Conservation (phyloP, 2,329 filamentous ascomycete genomes). For the Sporothrix sp. region DNA sequence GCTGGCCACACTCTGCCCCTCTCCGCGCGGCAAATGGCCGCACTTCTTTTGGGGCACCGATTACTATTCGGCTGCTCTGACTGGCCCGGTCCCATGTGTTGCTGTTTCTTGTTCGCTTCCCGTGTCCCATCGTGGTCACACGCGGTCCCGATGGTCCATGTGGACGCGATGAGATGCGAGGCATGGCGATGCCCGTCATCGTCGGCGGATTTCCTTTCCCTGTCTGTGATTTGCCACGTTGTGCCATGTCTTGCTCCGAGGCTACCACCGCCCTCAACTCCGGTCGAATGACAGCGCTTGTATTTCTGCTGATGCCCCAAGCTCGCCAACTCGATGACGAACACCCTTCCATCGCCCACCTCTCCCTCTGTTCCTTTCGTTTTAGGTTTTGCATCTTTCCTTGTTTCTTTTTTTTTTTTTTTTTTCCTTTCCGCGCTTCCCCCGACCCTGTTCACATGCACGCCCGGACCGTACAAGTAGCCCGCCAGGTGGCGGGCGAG, state of each 20-base stretch:
- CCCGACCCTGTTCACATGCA: neutral
- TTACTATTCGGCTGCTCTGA: neutral
- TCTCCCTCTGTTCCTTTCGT: neutral
- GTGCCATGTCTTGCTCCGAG: neutral
- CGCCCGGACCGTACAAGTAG: neutral
- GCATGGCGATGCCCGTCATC: too few species aligned
- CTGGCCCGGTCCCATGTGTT: neutral
- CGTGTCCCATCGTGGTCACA: neutral
- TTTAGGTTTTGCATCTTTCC: neutral
- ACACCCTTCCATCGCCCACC: neutral
- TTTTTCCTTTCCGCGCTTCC: neutral
- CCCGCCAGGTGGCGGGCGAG: neutral
- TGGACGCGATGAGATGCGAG: neutral
- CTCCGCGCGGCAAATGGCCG: neutral
- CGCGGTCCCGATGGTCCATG: too few species aligned
- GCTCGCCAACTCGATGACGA: neutral
- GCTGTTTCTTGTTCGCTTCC: neutral
- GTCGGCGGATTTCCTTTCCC: neutral
- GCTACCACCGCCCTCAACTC: neutral
- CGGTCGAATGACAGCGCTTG: slow-evolving; percentile 7
- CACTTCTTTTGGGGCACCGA: neutral
- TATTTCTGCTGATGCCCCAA: slow-evolving; percentile 10
- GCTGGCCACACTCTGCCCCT: neutral
- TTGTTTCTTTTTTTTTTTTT: neutral
- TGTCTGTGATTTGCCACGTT: slow-evolving; percentile 1